Evolutionary conservation across 1,284 basidiomycete species (phyloP).

Genomic region (Heterobasidion irregulare): DNA sequence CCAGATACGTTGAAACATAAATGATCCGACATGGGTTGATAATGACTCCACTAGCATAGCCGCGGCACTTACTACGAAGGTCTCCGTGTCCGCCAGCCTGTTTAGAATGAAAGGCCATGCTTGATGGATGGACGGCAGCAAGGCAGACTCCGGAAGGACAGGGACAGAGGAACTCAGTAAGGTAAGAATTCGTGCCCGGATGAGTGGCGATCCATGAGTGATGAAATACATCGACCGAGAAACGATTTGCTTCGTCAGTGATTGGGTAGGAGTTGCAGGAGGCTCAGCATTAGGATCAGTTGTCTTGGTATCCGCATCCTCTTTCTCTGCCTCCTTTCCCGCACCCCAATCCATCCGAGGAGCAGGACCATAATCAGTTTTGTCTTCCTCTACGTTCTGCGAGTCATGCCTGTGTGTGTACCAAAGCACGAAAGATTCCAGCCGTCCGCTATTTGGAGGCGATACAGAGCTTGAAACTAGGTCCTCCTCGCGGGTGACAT

Average conservation of each 20-base stretch:
- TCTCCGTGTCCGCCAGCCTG: constrained; percentile 63
- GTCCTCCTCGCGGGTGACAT: constrained; percentile 8
- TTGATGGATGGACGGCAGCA: constrained; percentile 76
- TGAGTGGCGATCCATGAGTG: constrained; percentile 76
- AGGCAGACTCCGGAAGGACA: constrained; percentile 65
- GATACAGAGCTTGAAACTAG: neutral
- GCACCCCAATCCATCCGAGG: constrained; percentile 48
- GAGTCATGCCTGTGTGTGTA: constrained; percentile 39
- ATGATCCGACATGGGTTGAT: constrained; percentile 62
- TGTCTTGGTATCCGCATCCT: constrained; percentile 16
- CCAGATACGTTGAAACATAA: constrained; percentile 77
- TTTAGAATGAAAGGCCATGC: constrained; percentile 89
- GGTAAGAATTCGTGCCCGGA: constrained; percentile 73
- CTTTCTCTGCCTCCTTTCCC: constrained; percentile 11
- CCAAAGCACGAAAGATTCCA: constrained; percentile 59
- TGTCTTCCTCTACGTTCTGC: constrained; percentile 21
- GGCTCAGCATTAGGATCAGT: constrained; percentile 16
- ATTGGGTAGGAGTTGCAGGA: constrained; percentile 62
- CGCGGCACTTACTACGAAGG: constrained; percentile 73
- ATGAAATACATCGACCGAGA: constrained; percentile 83
- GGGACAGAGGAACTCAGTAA: constrained; percentile 68
- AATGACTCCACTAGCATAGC: constrained; percentile 65
- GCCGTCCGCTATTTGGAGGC: constrained; percentile 14
- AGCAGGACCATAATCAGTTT: constrained; percentile 49
- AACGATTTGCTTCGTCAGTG: constrained; percentile 76